Base-by-base conservation (phyloP, 805 yeast genomes). In the Metschnikowia colocasiae region DNA sequence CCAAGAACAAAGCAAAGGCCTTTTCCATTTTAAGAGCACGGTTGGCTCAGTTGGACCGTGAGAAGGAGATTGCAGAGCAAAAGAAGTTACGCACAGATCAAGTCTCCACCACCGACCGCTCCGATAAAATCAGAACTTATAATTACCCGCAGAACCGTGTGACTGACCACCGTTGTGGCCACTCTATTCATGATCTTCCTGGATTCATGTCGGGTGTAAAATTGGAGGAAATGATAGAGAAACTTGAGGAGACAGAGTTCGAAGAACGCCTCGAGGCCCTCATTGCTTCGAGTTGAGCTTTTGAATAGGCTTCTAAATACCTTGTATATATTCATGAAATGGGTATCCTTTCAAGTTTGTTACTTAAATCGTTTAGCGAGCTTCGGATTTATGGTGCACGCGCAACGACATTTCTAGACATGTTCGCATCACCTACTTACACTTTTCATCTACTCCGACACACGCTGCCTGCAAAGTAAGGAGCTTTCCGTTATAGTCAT, bases 71-170 rank as follows among this genome's bases (percentile, higher is more conserved):
- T 18, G 82, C 75, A 34, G 79, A 76, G 48, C 96, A 88, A 56
- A 71, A 83, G 39, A 74, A 73, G 41, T 76, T 81, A 46, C 72
- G 98, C 49, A 79, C 84, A 2, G 87, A 82, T 42, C 98, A 91
- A 63, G 98, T 94, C 3, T 75, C 88, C 0, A 78, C 94, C 1
- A 88, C 96, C 0, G 96, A 90, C 59, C 75, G 99, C 47, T 82
- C 95, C 3, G 98, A 94, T 60, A 94, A 92, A 67, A 85, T 92
- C 52, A 74, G 98, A 56, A 94, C 99, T 0, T 94, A 94, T 64
- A 94, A 94, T 59, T 92, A 78, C 57, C 90, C 95, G 7, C 97
- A 94, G 59, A 90, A 90, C 62, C 75, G 99, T 56, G 79, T 94
- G 41, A 91, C 98, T 0, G 99, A 94, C 59, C 99, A 94, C 60